These are phyloP conservation scores for Plasmodium cynomolgi DNA, from an alignment of 169 alveolate species.

Conservation along the genomic window DNA sequence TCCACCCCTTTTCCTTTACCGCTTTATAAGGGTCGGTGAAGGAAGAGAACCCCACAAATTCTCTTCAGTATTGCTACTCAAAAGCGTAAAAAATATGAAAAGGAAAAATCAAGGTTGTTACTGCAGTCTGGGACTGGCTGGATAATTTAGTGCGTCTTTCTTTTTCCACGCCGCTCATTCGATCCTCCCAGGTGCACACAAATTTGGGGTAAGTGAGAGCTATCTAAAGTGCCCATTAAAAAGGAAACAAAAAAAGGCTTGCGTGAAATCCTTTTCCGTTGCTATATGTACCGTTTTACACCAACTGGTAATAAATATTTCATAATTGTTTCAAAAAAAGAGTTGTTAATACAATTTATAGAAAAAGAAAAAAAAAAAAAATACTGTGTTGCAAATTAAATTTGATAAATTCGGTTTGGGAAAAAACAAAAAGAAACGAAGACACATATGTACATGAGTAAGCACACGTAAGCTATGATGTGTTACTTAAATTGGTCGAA, in stretches of 20 bases:
- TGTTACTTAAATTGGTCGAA: neutral
- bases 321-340: neutral
- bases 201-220: neutral
- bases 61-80: neutral
- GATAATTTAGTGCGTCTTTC: neutral
- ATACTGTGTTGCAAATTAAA: neutral
- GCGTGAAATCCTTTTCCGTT: neutral
- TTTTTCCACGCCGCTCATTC: neutral
- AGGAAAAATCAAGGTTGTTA: neutral
- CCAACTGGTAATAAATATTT: neutral
- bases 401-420: neutral
- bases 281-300: neutral
- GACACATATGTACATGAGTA: neutral
- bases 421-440: neutral
- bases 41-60: neutral
- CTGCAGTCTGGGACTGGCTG: neutral
- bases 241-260: neutral
- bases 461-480: neutral
- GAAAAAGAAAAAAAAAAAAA: neutral
- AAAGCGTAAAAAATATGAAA: neutral
- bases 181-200: neutral
- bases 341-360: neutral
- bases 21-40: neutral
- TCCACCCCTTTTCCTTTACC: neutral
- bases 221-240: neutral